These are phyloP conservation scores for Camelina laxa DNA, from an alignment of 345 rosid species.

Conservation along the genomic window DNA sequence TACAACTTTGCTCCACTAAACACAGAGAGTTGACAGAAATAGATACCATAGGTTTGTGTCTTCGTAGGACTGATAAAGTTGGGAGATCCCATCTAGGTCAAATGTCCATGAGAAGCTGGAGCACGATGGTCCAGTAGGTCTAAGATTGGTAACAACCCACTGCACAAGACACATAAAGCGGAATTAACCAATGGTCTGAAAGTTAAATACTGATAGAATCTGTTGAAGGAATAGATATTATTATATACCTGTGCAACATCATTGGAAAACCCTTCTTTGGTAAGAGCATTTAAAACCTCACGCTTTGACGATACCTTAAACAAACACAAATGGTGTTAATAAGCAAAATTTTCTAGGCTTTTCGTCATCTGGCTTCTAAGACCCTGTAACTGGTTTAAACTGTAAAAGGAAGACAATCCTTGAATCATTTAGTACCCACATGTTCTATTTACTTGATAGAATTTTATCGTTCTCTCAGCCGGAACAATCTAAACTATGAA, in stretches of 20 bases:
- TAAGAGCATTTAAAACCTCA: conserved; percentile 43
- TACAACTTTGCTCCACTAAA: conserved; percentile 9
- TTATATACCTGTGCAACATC: conserved; percentile 45
- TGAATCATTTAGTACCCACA: background rate
- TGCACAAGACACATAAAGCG: conserved; percentile 40
- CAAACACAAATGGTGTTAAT: conserved; percentile 29
- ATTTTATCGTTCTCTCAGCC: background rate
- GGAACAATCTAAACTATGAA: background rate
- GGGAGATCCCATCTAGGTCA: conserved; percentile 78
- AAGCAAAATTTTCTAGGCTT: conserved; percentile 7
- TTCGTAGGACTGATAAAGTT: conserved; percentile 83
- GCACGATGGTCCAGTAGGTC: conserved; percentile 52
- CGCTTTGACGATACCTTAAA: conserved; percentile 44
- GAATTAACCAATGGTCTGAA: background rate
- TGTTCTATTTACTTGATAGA: background rate
- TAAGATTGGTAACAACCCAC: conserved; percentile 96
- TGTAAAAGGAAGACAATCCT: background rate
- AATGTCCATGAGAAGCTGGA: conserved; percentile 84
- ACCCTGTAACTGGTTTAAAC: background rate
- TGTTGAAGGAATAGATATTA: background rate
- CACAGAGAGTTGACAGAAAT: background rate
- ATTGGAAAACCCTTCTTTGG: conserved; percentile 47
- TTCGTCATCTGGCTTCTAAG: background rate
- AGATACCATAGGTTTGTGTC: conserved; percentile 88
- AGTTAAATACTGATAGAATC: background rate